Conservation (phyloP, 768 basidiomycete genomes). For the Rhizopogon roseolus region DNA sequence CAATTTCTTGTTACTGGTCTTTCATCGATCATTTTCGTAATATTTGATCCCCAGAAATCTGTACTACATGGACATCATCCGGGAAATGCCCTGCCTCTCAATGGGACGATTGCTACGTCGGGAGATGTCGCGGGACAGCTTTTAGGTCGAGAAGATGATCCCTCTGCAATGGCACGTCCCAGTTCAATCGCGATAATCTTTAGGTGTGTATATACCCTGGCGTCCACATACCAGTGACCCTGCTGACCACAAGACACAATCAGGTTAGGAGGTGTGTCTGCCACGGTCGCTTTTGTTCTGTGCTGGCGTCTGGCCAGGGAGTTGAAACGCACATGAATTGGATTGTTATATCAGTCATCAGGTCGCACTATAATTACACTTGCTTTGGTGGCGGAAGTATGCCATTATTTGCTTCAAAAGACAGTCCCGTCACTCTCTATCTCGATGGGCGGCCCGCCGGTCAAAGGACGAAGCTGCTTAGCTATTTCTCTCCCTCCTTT, state of each 20-base stretch:
- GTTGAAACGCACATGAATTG: slow-evolving; percentile 34
- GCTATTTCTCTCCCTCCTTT: slow-evolving; percentile 95
- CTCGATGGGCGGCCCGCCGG: slow-evolving; percentile 82
- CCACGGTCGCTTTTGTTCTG: slow-evolving; percentile 50
- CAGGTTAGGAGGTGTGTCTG: slow-evolving; percentile 56
- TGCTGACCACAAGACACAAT: neutral
- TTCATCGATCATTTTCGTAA: slow-evolving; percentile 79
- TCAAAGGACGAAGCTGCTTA: slow-evolving; percentile 62
- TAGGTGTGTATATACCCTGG: slow-evolving; percentile 43
- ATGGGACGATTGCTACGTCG: slow-evolving; percentile 6
- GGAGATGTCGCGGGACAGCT: slow-evolving; percentile 4
- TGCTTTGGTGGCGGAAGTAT: neutral
- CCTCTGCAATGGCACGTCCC: slow-evolving; percentile 24
- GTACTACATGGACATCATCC: slow-evolving; percentile 31
- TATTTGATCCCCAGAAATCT: slow-evolving; percentile 66
- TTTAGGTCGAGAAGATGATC: slow-evolving; percentile 9
- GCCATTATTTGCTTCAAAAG: slow-evolving; percentile 36
- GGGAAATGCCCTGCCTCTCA: slow-evolving; percentile 8
- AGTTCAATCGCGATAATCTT: slow-evolving; percentile 82
- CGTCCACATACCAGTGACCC: neutral
- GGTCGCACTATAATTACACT: neutral
- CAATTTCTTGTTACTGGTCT: slow-evolving; percentile 91
- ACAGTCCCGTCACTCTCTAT: slow-evolving; percentile 84
- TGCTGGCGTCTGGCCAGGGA: slow-evolving; percentile 52
- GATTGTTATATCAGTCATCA: neutral